These are phyloP conservation scores for Phytophthora pluvialis DNA, from an alignment of 352 stramenopile genomes.

Conservation along the genomic window DNA sequence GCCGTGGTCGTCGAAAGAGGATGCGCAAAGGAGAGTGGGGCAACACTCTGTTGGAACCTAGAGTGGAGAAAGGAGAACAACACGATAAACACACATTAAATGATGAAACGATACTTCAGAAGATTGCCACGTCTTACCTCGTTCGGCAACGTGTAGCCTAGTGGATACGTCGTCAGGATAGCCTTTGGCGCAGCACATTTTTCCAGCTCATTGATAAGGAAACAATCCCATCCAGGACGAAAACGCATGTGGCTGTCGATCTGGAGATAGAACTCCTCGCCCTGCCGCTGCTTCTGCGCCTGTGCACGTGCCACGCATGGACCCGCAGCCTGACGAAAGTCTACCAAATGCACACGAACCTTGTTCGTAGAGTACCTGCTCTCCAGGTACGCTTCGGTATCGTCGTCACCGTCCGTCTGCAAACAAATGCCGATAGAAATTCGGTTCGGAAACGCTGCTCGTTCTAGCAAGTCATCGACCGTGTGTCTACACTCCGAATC, in stretches of 20 bases:
- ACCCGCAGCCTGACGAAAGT: slow-evolving; percentile 83
- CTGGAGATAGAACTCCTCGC: slow-evolving; percentile 93
- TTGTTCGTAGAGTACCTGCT: slow-evolving; percentile 39
- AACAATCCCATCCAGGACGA: slow-evolving; percentile 87
- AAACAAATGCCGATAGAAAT: slow-evolving; percentile 90
- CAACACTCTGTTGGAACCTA: slow-evolving; percentile 56
- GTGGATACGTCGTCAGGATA: slow-evolving; percentile 94
- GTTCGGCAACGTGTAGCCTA: slow-evolving; percentile 89
- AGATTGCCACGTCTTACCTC: slow-evolving; percentile 37
- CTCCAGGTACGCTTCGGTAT: slow-evolving; percentile 48
- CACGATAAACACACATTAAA: not conserved
- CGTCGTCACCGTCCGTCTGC: slow-evolving; percentile 72
- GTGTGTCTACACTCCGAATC: slow-evolving; percentile 92
- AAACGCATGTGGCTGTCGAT: slow-evolving; percentile 96
- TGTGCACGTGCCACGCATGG: slow-evolving; percentile 90
- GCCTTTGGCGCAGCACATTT: slow-evolving; percentile 56
- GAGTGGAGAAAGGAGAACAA: not conserved
- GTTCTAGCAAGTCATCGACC: slow-evolving; percentile 71
- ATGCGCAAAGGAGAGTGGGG: slow-evolving; percentile 70
- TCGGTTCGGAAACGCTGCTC: slow-evolving; percentile 63
- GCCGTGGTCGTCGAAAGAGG: slow-evolving; percentile 54
- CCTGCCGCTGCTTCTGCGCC: slow-evolving; percentile 79
- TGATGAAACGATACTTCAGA: not conserved
- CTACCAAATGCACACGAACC: slow-evolving; percentile 61
- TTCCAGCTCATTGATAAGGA: slow-evolving; percentile 81